These are phyloP conservation scores for Candida piceae DNA, from an alignment of 805 yeast genomes.

Conservation along the genomic window DNA sequence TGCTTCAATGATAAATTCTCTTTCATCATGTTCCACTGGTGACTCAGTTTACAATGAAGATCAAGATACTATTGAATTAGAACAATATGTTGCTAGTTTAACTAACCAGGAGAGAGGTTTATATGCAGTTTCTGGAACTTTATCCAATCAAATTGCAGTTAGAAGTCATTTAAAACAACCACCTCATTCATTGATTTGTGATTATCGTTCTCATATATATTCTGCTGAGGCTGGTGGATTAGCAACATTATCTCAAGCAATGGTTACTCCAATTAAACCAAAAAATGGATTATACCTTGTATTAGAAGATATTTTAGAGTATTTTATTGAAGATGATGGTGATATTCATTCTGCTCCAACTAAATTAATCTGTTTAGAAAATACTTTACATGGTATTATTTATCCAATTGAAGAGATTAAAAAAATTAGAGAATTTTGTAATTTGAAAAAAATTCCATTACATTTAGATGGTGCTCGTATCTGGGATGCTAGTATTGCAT, in stretches of 20 bases:
- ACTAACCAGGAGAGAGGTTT: constrained; percentile 80
- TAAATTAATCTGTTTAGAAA: constrained; percentile 75
- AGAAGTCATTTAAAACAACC: constrained; percentile 75
- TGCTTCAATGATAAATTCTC: constrained; percentile 60
- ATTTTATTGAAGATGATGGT: constrained; percentile 64
- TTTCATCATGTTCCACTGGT: constrained; percentile 56
- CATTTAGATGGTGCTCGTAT: constrained; percentile 96
- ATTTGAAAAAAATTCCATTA: constrained; percentile 48
- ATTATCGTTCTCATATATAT: constrained; percentile 79
- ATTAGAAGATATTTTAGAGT: constrained; percentile 66
- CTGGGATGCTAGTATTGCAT: constrained; percentile 82
- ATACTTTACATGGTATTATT: constrained; percentile 80
- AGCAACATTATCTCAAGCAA: constrained; percentile 84
- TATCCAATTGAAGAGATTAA: constrained; percentile 75
- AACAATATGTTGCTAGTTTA: constrained; percentile 55
- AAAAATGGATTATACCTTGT: constrained; percentile 72
- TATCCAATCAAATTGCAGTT: constrained; percentile 83
- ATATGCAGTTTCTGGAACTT: constrained; percentile 83
- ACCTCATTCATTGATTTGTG: constrained; percentile 82
- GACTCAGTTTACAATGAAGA: constrained; percentile 92
- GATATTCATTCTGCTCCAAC: constrained; percentile 91
- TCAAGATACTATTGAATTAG: constrained; percentile 58
- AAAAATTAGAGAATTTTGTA: constrained; percentile 67
- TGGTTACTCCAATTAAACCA: constrained; percentile 83
- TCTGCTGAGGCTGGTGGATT: constrained; percentile 88